Percentiles rank a stretch among this genome's conserved stretches.
phyloP scores from a whole-genome alignment of 139 green algal genomes.

The Coccomyxa sp. region DNA sequence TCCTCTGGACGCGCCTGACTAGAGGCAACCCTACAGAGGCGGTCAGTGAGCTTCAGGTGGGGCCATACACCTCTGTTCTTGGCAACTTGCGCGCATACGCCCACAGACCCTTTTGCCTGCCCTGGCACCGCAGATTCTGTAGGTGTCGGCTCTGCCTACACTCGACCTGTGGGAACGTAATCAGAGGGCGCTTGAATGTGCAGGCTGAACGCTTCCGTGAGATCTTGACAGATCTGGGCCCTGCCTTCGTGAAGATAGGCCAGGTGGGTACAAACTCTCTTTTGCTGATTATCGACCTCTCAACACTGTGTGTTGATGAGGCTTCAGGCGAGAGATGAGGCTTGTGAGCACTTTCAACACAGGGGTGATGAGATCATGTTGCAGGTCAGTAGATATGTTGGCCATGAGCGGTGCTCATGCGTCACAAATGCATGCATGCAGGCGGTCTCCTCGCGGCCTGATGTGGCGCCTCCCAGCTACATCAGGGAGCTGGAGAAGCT shows the following conservation, averaged over 20 bases:
- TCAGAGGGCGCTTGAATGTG: background rate
- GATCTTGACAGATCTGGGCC: constrained; percentile 68
- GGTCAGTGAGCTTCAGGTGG: background rate
- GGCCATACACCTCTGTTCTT: background rate
- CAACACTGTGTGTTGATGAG: too few species aligned
- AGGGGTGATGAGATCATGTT: too few species aligned
- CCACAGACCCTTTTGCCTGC: background rate
- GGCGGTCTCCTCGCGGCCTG: constrained; percentile 63
- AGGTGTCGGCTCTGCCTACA: background rate
- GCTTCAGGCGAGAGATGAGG: too few species aligned
- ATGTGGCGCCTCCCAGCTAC: constrained; percentile 77
- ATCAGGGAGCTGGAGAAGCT: constrained; percentile 74
- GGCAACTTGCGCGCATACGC: background rate
- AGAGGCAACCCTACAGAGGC: background rate
- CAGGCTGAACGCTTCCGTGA: constrained; percentile 39
- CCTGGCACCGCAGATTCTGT: background rate
- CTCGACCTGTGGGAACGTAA: background rate
- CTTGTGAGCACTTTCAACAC: too few species aligned
- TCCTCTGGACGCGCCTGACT: background rate
- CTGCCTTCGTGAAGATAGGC: constrained; percentile 88
- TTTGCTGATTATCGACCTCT: too few species aligned
- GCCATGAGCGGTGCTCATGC: too few species aligned
- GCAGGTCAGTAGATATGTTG: too few species aligned
- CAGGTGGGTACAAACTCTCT: constrained; percentile 31
- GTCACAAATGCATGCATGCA: constrained; percentile 21